These are phyloP conservation scores for Stephania japonica DNA, from an alignment of 164 flowering plant species.

Conservation along the genomic window DNA sequence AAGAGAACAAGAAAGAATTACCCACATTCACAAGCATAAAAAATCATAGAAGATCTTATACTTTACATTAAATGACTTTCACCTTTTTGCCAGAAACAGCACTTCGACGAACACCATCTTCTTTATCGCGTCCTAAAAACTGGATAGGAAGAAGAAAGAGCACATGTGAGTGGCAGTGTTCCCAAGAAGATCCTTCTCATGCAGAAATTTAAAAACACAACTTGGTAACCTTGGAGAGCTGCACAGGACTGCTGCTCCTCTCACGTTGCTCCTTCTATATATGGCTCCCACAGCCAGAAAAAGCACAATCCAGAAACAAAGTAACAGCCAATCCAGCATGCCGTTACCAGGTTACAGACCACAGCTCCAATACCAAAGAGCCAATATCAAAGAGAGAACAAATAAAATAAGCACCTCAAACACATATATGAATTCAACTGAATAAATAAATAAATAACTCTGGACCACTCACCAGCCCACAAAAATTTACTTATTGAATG, in stretches of 20 bases:
- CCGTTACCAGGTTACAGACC: slow-evolving; percentile 66
- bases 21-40: not conserved
- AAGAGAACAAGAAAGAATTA: slow-evolving; percentile 5
- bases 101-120: slow-evolving; percentile 90
- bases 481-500: not conserved
- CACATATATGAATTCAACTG: not conserved
- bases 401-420: slow-evolving; percentile 58
- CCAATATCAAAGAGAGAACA: slow-evolving; percentile 74
- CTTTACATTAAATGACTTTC: not conserved
- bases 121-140: slow-evolving; percentile 88
- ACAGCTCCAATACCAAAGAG: slow-evolving; percentile 98
- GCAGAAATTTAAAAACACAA: not conserved
- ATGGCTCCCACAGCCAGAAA: slow-evolving; percentile 75
- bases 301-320: slow-evolving; percentile 50
- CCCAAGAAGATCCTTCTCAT: no score
- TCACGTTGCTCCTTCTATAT: slow-evolving; percentile 67
- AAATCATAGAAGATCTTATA: not conserved
- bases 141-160: slow-evolving; percentile 25
- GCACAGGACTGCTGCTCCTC: slow-evolving; percentile 74
- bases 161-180: not conserved
- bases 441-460: not conserved
- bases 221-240: slow-evolving; percentile 79
- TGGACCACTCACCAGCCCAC: not conserved
- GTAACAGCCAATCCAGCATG: slow-evolving; percentile 52
- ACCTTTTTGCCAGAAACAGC: slow-evolving; percentile 98